A percentile compares a stretch with the other conserved stretches of the same genome.
Evolutionary conservation across 2,329 filamentous ascomycete species (phyloP).

Genomic region (Scytalidium lignicola): DNA sequence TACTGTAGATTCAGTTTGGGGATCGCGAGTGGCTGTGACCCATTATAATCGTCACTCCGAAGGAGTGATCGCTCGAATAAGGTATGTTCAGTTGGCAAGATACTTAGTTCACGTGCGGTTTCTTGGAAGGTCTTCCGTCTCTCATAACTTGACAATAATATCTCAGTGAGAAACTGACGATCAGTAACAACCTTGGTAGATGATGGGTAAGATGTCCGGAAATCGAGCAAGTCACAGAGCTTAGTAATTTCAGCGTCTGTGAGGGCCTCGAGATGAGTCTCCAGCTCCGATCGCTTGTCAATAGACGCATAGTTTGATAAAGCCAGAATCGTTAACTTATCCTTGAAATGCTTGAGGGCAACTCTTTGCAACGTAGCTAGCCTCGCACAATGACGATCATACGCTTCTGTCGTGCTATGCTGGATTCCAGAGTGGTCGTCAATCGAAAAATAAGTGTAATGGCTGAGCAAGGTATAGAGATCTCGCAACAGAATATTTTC

Average conservation of each 20-base stretch:
- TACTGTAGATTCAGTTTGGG: slow-evolving; percentile 97
- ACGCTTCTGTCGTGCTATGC: slow-evolving; percentile 65
- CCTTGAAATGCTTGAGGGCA: slow-evolving; percentile 75
- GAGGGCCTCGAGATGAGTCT: slow-evolving; percentile 67
- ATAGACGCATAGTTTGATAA: slow-evolving; percentile 90
- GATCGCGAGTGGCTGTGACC: slow-evolving; percentile 78
- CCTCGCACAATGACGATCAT: slow-evolving; percentile 71
- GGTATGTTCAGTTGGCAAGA: slow-evolving; percentile 77
- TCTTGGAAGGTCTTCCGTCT: slow-evolving; percentile 80
- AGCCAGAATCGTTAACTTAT: slow-evolving; percentile 85
- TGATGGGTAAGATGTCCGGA: slow-evolving; percentile 78
- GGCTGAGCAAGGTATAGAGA: slow-evolving; percentile 71
- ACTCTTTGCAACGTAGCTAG: slow-evolving; percentile 76
- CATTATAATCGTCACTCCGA: slow-evolving; percentile 82
- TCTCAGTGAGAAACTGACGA: slow-evolving; percentile 63
- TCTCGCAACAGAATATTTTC: slow-evolving; percentile 75
- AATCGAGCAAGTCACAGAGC: slow-evolving; percentile 66
- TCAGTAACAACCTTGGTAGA: slow-evolving; percentile 59
- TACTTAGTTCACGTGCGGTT: slow-evolving; percentile 59
- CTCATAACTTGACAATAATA: slow-evolving; percentile 71
- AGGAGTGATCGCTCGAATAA: slow-evolving; percentile 77
- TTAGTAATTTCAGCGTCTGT: slow-evolving; percentile 68
- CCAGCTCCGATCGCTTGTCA: slow-evolving; percentile 72
- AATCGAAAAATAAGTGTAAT: slow-evolving; percentile 84
- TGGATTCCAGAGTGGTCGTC: slow-evolving; percentile 86